phyloP scores from a whole-genome alignment of 2,329 filamentous ascomycete genomes.

The Neurospora sp. region DNA sequence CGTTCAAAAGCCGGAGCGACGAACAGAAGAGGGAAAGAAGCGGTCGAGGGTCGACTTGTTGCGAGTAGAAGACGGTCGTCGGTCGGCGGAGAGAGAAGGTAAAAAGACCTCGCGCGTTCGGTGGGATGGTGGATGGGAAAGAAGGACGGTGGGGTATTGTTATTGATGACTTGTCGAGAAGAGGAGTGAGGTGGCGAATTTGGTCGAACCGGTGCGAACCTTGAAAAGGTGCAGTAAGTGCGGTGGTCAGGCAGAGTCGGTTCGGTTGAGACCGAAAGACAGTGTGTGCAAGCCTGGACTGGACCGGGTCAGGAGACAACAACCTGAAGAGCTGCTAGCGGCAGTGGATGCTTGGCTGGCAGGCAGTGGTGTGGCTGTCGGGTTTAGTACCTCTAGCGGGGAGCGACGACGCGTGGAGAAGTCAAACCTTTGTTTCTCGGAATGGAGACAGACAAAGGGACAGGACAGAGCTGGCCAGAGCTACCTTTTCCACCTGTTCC shows the following conservation, averaged over 20 bases:
- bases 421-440: neutral
- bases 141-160: slow-evolving; percentile 1
- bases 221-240: neutral
- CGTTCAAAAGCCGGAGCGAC: slow-evolving; percentile 9
- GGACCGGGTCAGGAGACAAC: neutral
- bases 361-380: neutral
- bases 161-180: neutral
- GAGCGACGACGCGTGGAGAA: slow-evolving; percentile 1
- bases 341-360: neutral
- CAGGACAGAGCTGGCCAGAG: slow-evolving; percentile 1
- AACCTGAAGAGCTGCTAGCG: neutral
- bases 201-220: neutral
- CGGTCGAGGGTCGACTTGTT: slow-evolving; percentile 1
- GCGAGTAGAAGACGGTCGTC: neutral
- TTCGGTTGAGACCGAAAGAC: neutral
- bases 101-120: neutral
- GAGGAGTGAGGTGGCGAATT: neutral
- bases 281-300: neutral
- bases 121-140: slow-evolving; percentile 1
- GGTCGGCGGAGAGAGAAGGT: slow-evolving; percentile 3
- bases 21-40: slow-evolving; percentile 11
- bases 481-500: slow-evolving; percentile 6
- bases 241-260: neutral
- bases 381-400: neutral
- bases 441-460: slow-evolving; percentile 2